These are phyloP conservation scores for Gossypium armourianum DNA, from an alignment of 441 rosid species.

Conservation along the genomic window DNA sequence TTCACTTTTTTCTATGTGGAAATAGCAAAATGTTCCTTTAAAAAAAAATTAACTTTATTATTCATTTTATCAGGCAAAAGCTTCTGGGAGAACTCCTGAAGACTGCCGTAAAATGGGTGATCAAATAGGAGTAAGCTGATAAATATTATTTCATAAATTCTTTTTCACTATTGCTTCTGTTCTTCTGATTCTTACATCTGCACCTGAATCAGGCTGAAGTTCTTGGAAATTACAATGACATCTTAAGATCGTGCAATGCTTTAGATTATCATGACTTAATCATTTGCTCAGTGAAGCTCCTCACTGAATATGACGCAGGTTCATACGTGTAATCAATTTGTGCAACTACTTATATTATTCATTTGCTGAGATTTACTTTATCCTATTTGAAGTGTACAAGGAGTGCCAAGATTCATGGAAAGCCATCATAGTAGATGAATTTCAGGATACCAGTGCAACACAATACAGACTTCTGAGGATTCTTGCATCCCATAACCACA, in stretches of 20 bases:
- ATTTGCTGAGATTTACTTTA: constrained; percentile 17
- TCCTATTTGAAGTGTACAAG: constrained; percentile 44
- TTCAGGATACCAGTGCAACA: constrained; percentile 92
- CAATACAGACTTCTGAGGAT: constrained; percentile 60
- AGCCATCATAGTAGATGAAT: constrained; percentile 80
- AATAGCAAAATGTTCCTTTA: background rate
- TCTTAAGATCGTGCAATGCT: constrained; percentile 68
- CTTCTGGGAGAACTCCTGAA: constrained; percentile 70
- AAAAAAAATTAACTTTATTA: background rate
- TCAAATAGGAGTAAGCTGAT: constrained; percentile 67
- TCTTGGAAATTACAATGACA: constrained; percentile 54
- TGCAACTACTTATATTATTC: constrained; percentile 13
- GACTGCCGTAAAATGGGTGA: constrained; percentile 53
- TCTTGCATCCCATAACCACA: constrained; percentile 62
- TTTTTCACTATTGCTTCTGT: constrained; percentile 16
- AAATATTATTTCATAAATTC: constrained; percentile 17
- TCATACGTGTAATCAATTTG: constrained; percentile 1
- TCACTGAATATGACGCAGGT: constrained; percentile 77
- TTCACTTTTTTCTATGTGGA: constrained; percentile 1
- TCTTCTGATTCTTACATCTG: constrained; percentile 25
- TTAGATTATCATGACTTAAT: constrained; percentile 92
- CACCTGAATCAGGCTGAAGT: constrained; percentile 59
- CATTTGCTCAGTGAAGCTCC: constrained; percentile 69
- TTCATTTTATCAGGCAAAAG: constrained; percentile 59
- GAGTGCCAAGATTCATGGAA: constrained; percentile 69